phyloP scores from a whole-genome alignment of 306 rosid genomes.

The Citrullus amarus region DNA sequence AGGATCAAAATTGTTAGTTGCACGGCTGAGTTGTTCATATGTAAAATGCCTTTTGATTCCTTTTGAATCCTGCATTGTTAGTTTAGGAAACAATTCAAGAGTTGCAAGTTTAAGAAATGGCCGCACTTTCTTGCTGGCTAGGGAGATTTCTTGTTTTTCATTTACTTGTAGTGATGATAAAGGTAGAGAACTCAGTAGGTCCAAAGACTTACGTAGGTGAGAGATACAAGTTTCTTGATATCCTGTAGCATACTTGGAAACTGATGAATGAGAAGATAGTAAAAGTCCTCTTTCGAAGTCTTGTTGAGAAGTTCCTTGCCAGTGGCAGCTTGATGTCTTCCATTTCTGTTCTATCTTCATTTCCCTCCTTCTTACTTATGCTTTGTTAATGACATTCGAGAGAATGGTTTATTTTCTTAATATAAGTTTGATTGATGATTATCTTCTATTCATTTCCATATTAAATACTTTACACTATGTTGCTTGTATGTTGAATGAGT shows the following conservation, averaged over 20 bases:
- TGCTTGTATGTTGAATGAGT: no score
- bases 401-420: no score
- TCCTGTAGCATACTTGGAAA: neutral
- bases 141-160: slow-evolving; percentile 1
- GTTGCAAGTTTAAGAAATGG: slow-evolving; percentile 8
- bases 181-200: slow-evolving; percentile 11
- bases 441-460: no score
- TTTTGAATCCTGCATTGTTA: slow-evolving; percentile 1
- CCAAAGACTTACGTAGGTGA: slow-evolving; percentile 20
- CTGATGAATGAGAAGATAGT: slow-evolving; percentile 12
- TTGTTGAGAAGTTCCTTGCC: slow-evolving; percentile 28
- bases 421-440: no score
- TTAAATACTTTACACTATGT: no score
- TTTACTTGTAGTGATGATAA: neutral
- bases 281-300: slow-evolving; percentile 19
- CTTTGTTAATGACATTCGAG: no score
- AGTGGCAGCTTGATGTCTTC: no score
- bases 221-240: slow-evolving; percentile 1
- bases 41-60: slow-evolving; percentile 21
- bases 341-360: no score
- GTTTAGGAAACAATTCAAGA: no score
- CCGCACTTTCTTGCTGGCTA: neutral
- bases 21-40: no score
- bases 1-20: no score
- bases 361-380: no score